Conservation (phyloP, 78 protist genomes). For the Cyanophora paradoxa region DNA sequence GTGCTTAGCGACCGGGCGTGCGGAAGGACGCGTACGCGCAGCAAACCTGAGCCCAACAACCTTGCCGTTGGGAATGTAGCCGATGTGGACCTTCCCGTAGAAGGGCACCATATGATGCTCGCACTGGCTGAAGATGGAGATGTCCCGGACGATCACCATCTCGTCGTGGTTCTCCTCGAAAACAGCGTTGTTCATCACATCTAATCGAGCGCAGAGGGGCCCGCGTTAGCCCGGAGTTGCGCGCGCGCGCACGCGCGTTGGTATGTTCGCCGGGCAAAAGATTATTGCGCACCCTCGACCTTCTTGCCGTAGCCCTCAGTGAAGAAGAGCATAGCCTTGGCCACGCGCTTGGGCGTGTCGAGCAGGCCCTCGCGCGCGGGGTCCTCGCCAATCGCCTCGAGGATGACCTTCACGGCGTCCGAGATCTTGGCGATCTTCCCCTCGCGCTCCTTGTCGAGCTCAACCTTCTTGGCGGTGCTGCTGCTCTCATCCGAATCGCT, state of each 20-base stretch:
- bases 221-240: constrained; percentile 68
- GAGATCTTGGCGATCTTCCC: too few relatives aligned
- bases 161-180: constrained; percentile 68
- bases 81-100: constrained; percentile 68
- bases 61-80: constrained; percentile 48
- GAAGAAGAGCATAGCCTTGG: constrained; percentile 75
- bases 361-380: constrained; percentile 56
- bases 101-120: constrained; percentile 95
- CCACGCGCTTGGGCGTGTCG: constrained; percentile 74
- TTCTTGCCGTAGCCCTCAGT: constrained; percentile 86
- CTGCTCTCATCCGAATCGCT: too few relatives aligned
- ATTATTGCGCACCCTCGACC: too few relatives aligned
- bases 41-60: constrained; percentile 93
- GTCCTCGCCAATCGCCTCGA: constrained; percentile 42
- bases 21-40: too few relatives aligned
- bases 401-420: not conserved
- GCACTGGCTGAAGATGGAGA: constrained; percentile 78
- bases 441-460: too few relatives aligned
- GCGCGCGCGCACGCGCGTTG: constrained; percentile 3
- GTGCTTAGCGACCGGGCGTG: too few relatives aligned
- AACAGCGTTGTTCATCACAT: not conserved
- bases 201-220: constrained; percentile 29
- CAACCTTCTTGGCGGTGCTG: too few relatives aligned
- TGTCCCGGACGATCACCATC: constrained; percentile 51
- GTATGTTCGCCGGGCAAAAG: too few relatives aligned